Evolutionary conservation across 805 yeast genomes (phyloP).

Genomic region (Cyberlindnera amylophila): DNA sequence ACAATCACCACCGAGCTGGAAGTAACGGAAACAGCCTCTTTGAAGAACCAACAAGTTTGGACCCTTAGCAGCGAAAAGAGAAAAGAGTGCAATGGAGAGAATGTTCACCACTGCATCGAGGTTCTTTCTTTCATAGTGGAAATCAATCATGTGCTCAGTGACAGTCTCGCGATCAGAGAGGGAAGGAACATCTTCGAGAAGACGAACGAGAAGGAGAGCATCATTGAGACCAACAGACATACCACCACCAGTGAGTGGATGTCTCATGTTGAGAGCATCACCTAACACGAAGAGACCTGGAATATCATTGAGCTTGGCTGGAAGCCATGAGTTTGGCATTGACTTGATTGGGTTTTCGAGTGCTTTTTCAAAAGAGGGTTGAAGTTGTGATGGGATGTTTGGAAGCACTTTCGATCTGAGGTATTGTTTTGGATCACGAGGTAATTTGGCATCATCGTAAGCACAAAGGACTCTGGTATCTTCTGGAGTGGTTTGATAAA

Average conservation of each 20-base stretch:
- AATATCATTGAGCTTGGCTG: constrained; percentile 67
- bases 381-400: constrained; percentile 56
- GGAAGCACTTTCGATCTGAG: constrained; percentile 59
- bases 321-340: constrained; percentile 91
- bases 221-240: constrained; percentile 97
- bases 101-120: constrained; percentile 85
- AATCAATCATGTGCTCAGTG: constrained; percentile 52
- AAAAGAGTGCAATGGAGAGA: constrained; percentile 83
- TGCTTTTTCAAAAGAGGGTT: constrained; percentile 69
- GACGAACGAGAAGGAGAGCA: constrained; percentile 61
- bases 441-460: constrained; percentile 67
- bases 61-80: constrained; percentile 84
- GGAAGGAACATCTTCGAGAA: constrained; percentile 51
- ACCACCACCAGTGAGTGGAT: constrained; percentile 98
- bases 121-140: constrained; percentile 74
- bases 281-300: constrained; percentile 84
- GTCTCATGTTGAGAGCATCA: constrained; percentile 95
- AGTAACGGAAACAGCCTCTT: constrained; percentile 84
- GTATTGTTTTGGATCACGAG: constrained; percentile 63
- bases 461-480: constrained; percentile 92
- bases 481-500: constrained; percentile 78
- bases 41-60: constrained; percentile 66
- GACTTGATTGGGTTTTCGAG: constrained; percentile 59
- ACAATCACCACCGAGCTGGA: constrained; percentile 79
- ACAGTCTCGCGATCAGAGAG: constrained; percentile 58